Base-by-base conservation (phyloP, 768 basidiomycete species). In the Asterophora parasitica region DNA sequence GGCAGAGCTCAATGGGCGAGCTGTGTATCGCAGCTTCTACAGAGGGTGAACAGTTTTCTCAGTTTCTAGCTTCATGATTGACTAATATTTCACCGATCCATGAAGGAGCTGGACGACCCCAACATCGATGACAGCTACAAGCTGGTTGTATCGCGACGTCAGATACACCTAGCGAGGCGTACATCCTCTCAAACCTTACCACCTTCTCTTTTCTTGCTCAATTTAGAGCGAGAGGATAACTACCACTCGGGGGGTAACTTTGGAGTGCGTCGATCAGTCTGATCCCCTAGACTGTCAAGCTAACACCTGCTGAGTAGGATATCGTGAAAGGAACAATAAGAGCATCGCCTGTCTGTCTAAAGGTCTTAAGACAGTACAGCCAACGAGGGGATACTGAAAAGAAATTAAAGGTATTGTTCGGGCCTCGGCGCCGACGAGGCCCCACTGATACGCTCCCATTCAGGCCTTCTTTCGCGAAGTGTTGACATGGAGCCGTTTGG, bases 161-260 rank as follows among this genome's bases (percentile, higher is more conserved):
- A 56, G 11, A 45, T 51, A 30, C 51, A 55, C 28, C 46, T 64
- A 6, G 52, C 51, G 9, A 54, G 39, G 23, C n/a, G 13, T 11
- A 30, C 37, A 13, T 47, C 44, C 28, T 54, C 53, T 9, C n/a
- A n/a, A n/a, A n/a, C n/a, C n/a, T 38, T 65, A 19, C 60, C 61
- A 9, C 61, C 59, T 8, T 61, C 64, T 0, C 26, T 60, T 1
- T 56, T 59, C 38, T 11, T 65, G 12, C 44, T 52, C 23, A 49
- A 57, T 23, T 7, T 61, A 6, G 46, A 11, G 9, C 39, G 31
- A 11, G 49, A 44, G 6, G 51, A 28, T 7, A 37, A 31, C 5
- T 44, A 50, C 16, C 58, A 61, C 1, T 39, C 49, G 8, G 50
- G 50, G 26, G 67, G 67, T 30, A 62, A 61, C 2, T 71, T 63